Evolutionary conservation across 768 basidiomycete genomes (phyloP), one percentile per base, ranked within the genome.

Genomic region (Mycena capillaripes): DNA sequence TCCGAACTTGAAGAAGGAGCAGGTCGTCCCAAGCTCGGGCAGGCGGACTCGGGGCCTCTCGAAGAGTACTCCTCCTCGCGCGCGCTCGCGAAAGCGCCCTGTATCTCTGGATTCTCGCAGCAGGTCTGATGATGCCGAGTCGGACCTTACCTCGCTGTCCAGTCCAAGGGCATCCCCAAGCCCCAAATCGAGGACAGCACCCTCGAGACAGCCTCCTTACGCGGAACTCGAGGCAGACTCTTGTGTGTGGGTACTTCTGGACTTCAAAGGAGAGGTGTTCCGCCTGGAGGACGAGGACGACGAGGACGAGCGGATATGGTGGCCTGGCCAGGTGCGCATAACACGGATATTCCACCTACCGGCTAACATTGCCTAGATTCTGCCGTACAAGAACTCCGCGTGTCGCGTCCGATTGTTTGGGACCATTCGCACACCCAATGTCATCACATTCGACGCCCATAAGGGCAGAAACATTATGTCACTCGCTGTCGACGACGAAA

Each of bases 261-360:
- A 89, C 60, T 80, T 82, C 21, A 77, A 73, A 7, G 85, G 84
- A 19, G 70, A 77, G 14, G 77, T 86, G 19, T 81, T 79, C 10
- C 80, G 83, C 44, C 27, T 30, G 23, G 76, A 76, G 25, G 74
- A 80, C 25, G 57, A 76, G 25, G 76, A 78, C 40, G 78, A 77
- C 34, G 78, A 76, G 3, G 79, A 70, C 16, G 80, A 81, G 34
- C 73, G 79, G 67, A 79, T 89, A 44, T 94, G 93, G 93, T 94
- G 93, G 93, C 93, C 93, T 25, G 91, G 86, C 32, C 86, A 87
- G 84, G 93, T 93, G 76, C 74, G 84, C 80, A 29, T 63, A 12
- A 57, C 29, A 71, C 66, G 70, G 64, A 70, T 70, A 50, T 60
- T 46, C 16, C 30, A 34, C 58, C 12, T 56, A 32, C 46, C 68